Evolutionary conservation across 2,329 filamentous ascomycete species (phyloP), one percentile per base, ranked within the genome.

Genomic region (Venturia aucupariae): DNA sequence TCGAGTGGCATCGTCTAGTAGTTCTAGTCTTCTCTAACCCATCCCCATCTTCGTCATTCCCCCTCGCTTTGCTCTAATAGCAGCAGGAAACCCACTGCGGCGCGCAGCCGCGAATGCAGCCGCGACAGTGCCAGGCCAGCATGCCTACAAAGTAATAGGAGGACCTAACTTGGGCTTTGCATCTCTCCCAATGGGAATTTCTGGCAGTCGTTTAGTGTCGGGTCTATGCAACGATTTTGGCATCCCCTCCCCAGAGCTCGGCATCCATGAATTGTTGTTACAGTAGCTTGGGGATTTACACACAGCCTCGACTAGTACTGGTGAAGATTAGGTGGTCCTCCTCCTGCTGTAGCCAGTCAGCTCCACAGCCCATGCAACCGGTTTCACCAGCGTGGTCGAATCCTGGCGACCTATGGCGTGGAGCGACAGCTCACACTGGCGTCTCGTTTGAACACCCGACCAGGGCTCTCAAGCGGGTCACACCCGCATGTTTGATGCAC

Each of bases 381-480:
- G 51, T 57, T 57, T 57, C 51, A 57, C 51, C 30, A 57, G 51
- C 30, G 35, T 57, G 51, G 24, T 4, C 30, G 30, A 57, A 38
- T 55, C 51, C 30, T 35, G 19, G 51, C 51, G 17, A 57, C 27
- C 51, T 57, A 57, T 57, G 27, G 51, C 51, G 51, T 35, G 13
- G 27, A 17, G 51, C 51, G 51, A 57, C 51, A 57, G 51, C 46
- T 51, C 46, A 51, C 46, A 51, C 46, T 51, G 1, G 46, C 51
- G 30, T 32, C 51, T 57, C 30, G 51, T 57, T 57, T 32, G 30
- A 57, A 17, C 30, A 32, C 51, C 27, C n/a, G 15, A 32, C 51
- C 27, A 35, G 15, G 51, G 27, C 27, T 7, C 15, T 57, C 30
- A 4, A 57, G 30, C 51, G 51, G 51, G 51, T 35, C 51, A 57